Evolutionary conservation across 1,139 yeast species (phyloP), one percentile per base, ranked within the genome.

Genomic region (Entelexis paramagnoliae): DNA sequence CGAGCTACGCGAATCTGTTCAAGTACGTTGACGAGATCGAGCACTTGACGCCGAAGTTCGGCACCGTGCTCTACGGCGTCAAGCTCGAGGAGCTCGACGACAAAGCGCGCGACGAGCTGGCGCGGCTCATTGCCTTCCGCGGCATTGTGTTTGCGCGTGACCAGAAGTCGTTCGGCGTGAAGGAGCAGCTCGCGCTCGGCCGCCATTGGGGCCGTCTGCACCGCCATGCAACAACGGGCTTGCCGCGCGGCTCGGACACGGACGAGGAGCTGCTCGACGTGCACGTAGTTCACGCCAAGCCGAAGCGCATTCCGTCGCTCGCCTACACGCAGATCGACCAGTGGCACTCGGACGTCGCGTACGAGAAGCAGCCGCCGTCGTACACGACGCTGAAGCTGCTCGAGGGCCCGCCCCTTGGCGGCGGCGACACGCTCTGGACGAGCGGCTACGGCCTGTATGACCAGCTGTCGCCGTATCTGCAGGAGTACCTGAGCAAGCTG

Each of bases 311-410:
- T 17, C 67, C 68, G 26, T 59, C 58, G 45, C 55, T 62, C 10
- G 63, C 66, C 11, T 62, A 56, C 58, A 56, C 67, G 50, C 63
- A 59, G 48, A 54, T 61, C 28, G 59, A 60, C 47, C 51, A 63
- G 42, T 81, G 83, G 81, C 89, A 83, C 65, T 73, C 83, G 1
- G 89, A 83, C 63, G 81, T 79, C 35, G 73, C 84, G 22, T 82
- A 81, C 64, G 89, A 82, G 63, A 69, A 72, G 55, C 86, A 80
- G 64, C 84, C 89, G 10, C 84, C 89, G 4, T 77, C 81, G 1
- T 70, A 77, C 55, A 82, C 89, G 1, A 72, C 80, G 47, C 77
- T 83, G 60, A 72, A 79, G 49, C 75, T 80, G 53, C 66, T 77
- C 48, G 80, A 74, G 59, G 83, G 80, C 38, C 83, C 88, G 36